Conservation (phyloP, 1,284 basidiomycete species). For the Vanrija sp. region DNA sequence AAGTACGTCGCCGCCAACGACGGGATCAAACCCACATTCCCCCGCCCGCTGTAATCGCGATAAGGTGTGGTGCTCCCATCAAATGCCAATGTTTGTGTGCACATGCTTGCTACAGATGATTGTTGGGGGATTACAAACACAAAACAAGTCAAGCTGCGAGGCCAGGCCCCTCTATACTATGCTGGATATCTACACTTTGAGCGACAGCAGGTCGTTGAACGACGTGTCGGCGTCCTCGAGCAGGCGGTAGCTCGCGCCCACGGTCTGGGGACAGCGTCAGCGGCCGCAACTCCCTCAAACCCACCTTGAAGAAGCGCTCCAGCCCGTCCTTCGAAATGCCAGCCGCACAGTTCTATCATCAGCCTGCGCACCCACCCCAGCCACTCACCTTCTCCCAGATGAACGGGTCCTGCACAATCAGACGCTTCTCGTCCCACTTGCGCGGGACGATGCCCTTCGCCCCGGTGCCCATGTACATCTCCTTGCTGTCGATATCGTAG, state of each 20-base stretch:
- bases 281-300: neutral
- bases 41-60: too few relatives aligned
- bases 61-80: too few relatives aligned
- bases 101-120: too few relatives aligned
- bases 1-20: too few relatives aligned
- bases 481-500: conserved; percentile 7
- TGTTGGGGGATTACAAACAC: too few relatives aligned
- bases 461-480: conserved; percentile 30
- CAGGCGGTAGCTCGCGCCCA: neutral
- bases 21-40: too few relatives aligned
- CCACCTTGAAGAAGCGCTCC: conserved; percentile 7
- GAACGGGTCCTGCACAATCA: conserved; percentile 50
- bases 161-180: too few relatives aligned
- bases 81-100: too few relatives aligned
- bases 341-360: conserved; percentile 22
- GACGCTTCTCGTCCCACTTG: conserved; percentile 30
- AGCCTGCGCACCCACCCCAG: neutral
- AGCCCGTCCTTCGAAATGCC: conserved; percentile 10
- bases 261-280: neutral
- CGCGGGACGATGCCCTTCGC: conserved; percentile 32
- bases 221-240: neutral
- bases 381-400: conserved; percentile 45
- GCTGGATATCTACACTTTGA: too few relatives aligned
- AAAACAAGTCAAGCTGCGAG: too few relatives aligned
- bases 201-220: too few relatives aligned